These are phyloP conservation scores for Penicillium bialowiezense DNA, from an alignment of 495 filamentous ascomycete genomes.

Conservation along the genomic window DNA sequence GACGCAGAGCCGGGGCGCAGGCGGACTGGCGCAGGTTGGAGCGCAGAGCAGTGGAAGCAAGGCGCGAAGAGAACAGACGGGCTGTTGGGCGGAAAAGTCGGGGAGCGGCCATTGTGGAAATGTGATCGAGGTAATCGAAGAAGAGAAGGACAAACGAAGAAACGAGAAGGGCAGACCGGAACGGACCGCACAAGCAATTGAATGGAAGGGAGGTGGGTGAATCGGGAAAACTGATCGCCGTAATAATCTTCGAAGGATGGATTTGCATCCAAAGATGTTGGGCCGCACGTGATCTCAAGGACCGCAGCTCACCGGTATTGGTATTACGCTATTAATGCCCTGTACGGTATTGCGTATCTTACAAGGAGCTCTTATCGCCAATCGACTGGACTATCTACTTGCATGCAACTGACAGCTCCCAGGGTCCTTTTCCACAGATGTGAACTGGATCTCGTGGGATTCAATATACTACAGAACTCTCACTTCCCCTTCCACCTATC, in stretches of 20 bases:
- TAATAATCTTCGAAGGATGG: conserved; percentile 31
- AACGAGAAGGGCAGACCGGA: conserved; percentile 25
- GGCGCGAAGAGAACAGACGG: conserved; percentile 67
- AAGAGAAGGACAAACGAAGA: conserved; percentile 16
- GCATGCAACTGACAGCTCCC: background rate
- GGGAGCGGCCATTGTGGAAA: conserved; percentile 57
- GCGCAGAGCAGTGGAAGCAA: conserved; percentile 49
- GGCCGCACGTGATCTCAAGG: conserved; percentile 31
- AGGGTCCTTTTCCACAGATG: background rate
- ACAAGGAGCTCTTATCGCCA: background rate
- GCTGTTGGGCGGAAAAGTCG: conserved; percentile 79
- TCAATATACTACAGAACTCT: background rate
- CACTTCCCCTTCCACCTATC: background rate
- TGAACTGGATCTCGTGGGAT: too few relatives aligned
- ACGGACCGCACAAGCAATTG: conserved; percentile 23
- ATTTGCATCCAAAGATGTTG: conserved; percentile 38
- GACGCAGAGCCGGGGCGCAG: conserved; percentile 43
- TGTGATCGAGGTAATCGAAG: conserved; percentile 11
- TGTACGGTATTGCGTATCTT: background rate
- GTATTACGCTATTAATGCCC: conserved; percentile 8
- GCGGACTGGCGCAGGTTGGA: conserved; percentile 49
- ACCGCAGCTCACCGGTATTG: conserved; percentile 41
- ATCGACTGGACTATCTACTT: background rate
- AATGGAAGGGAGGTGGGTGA: conserved; percentile 17
- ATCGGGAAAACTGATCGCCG: conserved; percentile 11